phyloP scores from a whole-genome alignment of 2,329 filamentous ascomycete species.

The Parastagonospora avenae region DNA sequence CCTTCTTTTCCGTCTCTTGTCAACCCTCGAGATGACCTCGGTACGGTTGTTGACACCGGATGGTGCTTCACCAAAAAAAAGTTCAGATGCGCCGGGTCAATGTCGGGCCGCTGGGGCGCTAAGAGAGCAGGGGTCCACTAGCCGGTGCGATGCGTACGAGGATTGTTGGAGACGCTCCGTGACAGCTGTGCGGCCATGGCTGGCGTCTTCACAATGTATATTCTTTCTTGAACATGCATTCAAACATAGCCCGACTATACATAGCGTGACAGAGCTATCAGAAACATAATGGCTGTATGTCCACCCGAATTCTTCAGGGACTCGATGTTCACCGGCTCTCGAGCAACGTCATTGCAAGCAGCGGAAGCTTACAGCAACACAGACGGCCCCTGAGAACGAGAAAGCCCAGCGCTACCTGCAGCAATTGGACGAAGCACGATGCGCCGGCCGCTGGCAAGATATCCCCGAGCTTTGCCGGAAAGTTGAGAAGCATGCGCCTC shows the following conservation, averaged over 20 bases:
- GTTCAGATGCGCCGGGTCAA: slow-evolving; percentile 21
- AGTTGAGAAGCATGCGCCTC: slow-evolving; percentile 89
- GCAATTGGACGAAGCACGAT: slow-evolving; percentile 83
- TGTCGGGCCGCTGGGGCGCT: slow-evolving; percentile 27
- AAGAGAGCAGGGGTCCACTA: slow-evolving; percentile 25
- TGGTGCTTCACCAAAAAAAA: slow-evolving; percentile 19
- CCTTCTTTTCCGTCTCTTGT: not conserved
- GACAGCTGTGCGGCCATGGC: slow-evolving; percentile 28
- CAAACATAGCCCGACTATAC: slow-evolving; percentile 18
- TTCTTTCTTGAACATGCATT: slow-evolving; percentile 40
- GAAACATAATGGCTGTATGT: slow-evolving; percentile 46
- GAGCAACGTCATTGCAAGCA: slow-evolving; percentile 40
- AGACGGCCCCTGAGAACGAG: slow-evolving; percentile 60
- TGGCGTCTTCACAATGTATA: slow-evolving; percentile 24
- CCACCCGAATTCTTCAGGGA: slow-evolving; percentile 1
- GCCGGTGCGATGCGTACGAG: slow-evolving; percentile 20
- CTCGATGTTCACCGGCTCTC: not conserved
- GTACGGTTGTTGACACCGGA: not conserved
- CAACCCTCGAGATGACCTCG: not conserved
- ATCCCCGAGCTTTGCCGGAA: slow-evolving; percentile 91
- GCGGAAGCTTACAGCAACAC: slow-evolving; percentile 32
- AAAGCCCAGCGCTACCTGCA: slow-evolving; percentile 85
- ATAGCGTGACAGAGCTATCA: slow-evolving; percentile 34
- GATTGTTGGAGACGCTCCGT: slow-evolving; percentile 18
- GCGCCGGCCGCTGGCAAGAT: slow-evolving; percentile 83